Conservation (phyloP, 768 basidiomycete genomes). For the Boletus rubescentipes region DNA sequence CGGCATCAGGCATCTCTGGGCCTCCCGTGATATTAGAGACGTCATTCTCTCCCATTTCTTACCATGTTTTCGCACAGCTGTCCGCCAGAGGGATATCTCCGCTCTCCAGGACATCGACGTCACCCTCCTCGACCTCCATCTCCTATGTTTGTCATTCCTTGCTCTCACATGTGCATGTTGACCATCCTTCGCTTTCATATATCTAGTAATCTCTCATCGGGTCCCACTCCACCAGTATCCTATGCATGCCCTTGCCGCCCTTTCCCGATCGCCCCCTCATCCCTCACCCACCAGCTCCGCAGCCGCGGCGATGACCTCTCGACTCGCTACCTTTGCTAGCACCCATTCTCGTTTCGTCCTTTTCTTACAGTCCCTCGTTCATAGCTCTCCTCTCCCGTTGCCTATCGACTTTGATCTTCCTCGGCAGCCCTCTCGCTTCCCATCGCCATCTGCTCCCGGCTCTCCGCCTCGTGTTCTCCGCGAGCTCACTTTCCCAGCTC, state of each 20-base stretch:
- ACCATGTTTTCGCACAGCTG: constrained; percentile 51
- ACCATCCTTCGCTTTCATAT: not conserved
- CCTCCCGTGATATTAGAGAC: constrained; percentile 34
- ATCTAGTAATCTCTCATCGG: constrained; percentile 61
- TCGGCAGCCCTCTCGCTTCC: constrained; percentile 22
- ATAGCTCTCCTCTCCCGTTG: constrained; percentile 53
- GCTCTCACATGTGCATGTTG: constrained; percentile 6
- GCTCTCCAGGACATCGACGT: constrained; percentile 49
- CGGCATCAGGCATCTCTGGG: constrained; percentile 35
- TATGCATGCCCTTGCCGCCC: constrained; percentile 56
- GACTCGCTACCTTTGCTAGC: constrained; percentile 49
- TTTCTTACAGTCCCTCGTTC: constrained; percentile 67
- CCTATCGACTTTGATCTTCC: constrained; percentile 46
- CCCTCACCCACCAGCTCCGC: constrained; percentile 31
- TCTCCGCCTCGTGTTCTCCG: constrained; percentile 37
- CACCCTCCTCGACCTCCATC: constrained; percentile 57
- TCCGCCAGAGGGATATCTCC: constrained; percentile 40
- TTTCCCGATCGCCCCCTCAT: constrained; percentile 39
- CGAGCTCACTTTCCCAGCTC: constrained; percentile 74
- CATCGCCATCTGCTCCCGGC: constrained; percentile 12
- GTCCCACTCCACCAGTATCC: constrained; percentile 71
- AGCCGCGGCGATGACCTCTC: constrained; percentile 24
- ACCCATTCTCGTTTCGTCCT: constrained; percentile 77
- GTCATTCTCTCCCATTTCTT: constrained; percentile 50
- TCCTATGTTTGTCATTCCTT: constrained; percentile 54